Evolutionary conservation across 2,329 filamentous ascomycete species (phyloP).

Genomic region (Pseudocercospora pini-densiflorae): DNA sequence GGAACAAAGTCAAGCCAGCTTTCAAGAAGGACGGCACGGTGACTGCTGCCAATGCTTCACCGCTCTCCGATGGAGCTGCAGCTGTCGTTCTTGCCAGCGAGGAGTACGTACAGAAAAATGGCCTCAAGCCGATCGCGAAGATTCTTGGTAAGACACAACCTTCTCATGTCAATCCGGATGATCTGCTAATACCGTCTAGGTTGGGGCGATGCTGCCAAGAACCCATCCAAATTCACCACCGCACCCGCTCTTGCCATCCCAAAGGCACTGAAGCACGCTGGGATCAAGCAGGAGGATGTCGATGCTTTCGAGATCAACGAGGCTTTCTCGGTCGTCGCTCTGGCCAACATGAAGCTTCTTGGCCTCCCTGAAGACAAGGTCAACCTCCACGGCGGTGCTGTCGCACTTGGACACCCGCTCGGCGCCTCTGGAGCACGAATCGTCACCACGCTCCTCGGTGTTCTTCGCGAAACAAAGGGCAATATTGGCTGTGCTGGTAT

Average conservation of each 20-base stretch:
- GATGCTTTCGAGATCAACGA: conserved; percentile 99
- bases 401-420: conserved; percentile 93
- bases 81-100: conserved; percentile 94
- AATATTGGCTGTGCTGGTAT: conserved; percentile 95
- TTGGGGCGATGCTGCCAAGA: conserved; percentile 92
- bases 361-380: conserved; percentile 80
- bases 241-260: conserved; percentile 92
- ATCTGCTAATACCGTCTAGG: conserved; percentile 41
- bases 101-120: conserved; percentile 88
- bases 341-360: conserved; percentile 95
- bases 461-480: conserved; percentile 86
- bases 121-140: conserved; percentile 90
- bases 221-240: conserved; percentile 94
- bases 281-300: conserved; percentile 74
- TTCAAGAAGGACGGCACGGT: conserved; percentile 88
- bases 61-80: conserved; percentile 91
- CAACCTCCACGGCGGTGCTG: conserved; percentile 92
- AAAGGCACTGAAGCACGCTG: conserved; percentile 95
- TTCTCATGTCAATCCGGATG: not conserved
- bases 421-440: conserved; percentile 95
- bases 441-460: conserved; percentile 84
- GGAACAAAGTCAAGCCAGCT: conserved; percentile 63
- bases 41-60: conserved; percentile 94
- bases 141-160: conserved; percentile 65
- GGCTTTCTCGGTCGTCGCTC: conserved; percentile 94